These are phyloP conservation scores for Tetrahymena borealis DNA, from an alignment of 73 alveolate species.

Conservation along the genomic window DNA sequence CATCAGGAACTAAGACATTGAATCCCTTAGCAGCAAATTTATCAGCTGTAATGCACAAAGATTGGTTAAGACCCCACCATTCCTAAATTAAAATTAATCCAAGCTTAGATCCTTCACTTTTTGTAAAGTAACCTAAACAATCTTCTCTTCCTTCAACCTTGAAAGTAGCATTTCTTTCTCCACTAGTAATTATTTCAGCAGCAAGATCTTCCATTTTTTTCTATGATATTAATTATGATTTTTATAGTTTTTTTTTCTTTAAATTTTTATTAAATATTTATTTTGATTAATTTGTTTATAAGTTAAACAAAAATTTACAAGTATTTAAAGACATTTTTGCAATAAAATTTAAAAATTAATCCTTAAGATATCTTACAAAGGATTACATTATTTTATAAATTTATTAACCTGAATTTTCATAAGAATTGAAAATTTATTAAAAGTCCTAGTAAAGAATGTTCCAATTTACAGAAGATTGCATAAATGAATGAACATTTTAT, in stretches of 20 bases:
- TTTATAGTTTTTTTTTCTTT: background rate
- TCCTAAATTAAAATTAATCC: slow-evolving; percentile 3
- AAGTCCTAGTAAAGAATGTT: no score
- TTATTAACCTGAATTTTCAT: no score
- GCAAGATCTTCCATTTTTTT: background rate
- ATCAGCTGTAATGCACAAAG: background rate
- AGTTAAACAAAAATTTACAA: no score
- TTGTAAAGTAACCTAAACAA: background rate
- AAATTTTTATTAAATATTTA: no score
- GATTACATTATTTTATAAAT: no score
- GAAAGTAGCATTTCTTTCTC: background rate
- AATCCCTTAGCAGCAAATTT: background rate
- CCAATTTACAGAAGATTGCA: no score
- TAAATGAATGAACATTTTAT: no score
- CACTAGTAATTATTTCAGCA: background rate
- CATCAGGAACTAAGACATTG: background rate
- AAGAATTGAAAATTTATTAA: no score
- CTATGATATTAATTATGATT: background rate
- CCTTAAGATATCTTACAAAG: no score
- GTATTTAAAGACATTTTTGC: no score
- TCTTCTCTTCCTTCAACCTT: slow-evolving; percentile 3
- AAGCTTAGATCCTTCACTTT: background rate
- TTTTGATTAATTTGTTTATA: no score
- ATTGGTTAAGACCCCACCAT: slow-evolving; percentile 3
- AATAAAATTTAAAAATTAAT: no score